Evolutionary conservation across 805 yeast species (phyloP), one percentile per base, ranked within the genome.

Genomic region (Pichia eremophila): DNA sequence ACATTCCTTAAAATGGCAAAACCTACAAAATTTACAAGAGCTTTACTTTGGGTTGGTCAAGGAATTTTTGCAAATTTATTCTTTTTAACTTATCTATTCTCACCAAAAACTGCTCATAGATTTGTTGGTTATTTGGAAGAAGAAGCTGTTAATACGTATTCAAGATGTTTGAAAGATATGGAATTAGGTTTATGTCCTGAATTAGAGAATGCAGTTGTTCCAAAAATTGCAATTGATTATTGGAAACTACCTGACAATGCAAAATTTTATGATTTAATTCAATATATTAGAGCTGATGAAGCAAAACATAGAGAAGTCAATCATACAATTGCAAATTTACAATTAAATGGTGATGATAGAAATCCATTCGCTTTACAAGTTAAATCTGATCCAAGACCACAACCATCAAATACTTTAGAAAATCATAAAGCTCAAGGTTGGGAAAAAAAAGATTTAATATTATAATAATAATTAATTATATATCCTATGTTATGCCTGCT

Each of bases 271-370:
- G 87, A 83, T 52, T 70, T 83, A 58, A 67, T 83, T 42, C 70
- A 72, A 49, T 72, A 79, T 54, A 69, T 83, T 25, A 73, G 89
- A 52, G 90, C 90, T 1, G 90, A 83, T 57, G 90, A 83, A 62
- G 82, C 87, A 39, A 83, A 83, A 60, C 89, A 83, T 59, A 72
- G 90, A 62, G 90, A 83, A 58, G 89, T 83, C 29, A 83, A 83
- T 64, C 90, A 83, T 57, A 83, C 89, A 0, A 73, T 82, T 57
- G 89, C 85, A 14, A 82, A 82, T 56, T 70, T 83, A 55, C 59
- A 59, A 40, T 51, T 52, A n/a, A 61, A 63, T 31, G 63, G 62
- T 34, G 45, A 42, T 1, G 88, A 83, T 59, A 71, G 87, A 56
- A 83, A 83, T 58, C 90, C 90, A 14, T 83, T 78, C 62, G 88